A percentile compares a stretch with the other conserved stretches of the same genome.
These are phyloP conservation scores for Nitzschia sp. DNA, from an alignment of 108 stramenopile genomes.

Conservation along the genomic window DNA sequence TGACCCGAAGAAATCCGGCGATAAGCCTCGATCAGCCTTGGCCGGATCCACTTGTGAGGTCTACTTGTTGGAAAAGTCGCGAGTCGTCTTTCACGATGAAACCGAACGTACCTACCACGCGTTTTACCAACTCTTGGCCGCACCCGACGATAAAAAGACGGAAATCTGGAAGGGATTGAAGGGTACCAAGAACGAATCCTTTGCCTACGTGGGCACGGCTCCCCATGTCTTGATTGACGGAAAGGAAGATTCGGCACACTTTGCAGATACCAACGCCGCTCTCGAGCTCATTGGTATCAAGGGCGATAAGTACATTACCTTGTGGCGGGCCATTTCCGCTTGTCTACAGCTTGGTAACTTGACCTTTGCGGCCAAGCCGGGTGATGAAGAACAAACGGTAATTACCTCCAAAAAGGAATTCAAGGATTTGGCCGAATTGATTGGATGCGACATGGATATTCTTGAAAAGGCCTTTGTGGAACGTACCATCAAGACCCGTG, in stretches of 20 bases:
- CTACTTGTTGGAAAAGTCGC: constrained; percentile 97
- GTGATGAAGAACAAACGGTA: constrained; percentile 65
- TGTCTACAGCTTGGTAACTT: constrained; percentile 90
- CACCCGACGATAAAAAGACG: constrained; percentile 63
- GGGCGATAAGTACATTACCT: constrained; percentile 50
- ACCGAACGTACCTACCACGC: constrained; percentile 98
- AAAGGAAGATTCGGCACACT: constrained; percentile 69
- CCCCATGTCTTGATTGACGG: constrained; percentile 64
- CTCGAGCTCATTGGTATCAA: constrained; percentile 66
- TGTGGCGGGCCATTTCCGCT: constrained; percentile 74
- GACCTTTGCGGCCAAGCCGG: constrained; percentile 63
- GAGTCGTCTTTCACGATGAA: constrained; percentile 86
- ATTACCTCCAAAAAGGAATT: constrained; percentile 63
- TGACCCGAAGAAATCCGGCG: constrained; percentile 28
- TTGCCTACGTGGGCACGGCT: constrained; percentile 58
- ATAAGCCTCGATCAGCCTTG: constrained; percentile 48
- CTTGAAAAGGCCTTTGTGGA: constrained; percentile 74
- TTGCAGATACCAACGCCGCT: constrained; percentile 65
- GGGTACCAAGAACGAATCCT: constrained; percentile 53
- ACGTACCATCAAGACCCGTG: constrained; percentile 72
- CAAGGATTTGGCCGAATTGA: constrained; percentile 60
- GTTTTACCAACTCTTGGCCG: constrained; percentile 95
- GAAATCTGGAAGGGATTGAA: constrained; percentile 71
- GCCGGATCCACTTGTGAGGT: constrained; percentile 73
- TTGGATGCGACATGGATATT: constrained; percentile 58